Conservation (phyloP, 768 basidiomycete species). For the Leccinellum albellum region DNA sequence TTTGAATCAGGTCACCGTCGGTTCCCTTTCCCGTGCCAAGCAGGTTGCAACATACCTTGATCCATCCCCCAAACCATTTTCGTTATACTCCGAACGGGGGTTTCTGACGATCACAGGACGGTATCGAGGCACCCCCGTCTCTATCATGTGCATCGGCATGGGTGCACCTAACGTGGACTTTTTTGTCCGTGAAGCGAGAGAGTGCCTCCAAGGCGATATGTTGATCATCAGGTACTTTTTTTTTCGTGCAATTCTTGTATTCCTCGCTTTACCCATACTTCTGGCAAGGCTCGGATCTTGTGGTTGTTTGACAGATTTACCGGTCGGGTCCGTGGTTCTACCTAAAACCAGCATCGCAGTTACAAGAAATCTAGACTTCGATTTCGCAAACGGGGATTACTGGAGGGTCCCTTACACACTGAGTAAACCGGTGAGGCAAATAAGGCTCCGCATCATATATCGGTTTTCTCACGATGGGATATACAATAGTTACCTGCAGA, state of each 20-base stretch:
- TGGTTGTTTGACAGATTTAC: constrained; percentile 62
- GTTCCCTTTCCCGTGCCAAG: constrained; percentile 63
- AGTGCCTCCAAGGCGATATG: constrained; percentile 64
- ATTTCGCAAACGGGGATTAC: constrained; percentile 50
- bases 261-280: background rate
- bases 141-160: constrained; percentile 81
- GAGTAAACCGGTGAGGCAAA: constrained; percentile 53
- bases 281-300: constrained; percentile 71
- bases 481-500: constrained; percentile 56
- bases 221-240: constrained; percentile 43
- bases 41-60: constrained; percentile 60
- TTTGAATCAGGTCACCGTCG: constrained; percentile 61
- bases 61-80: constrained; percentile 54
- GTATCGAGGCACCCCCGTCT: constrained; percentile 60
- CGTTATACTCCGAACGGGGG: constrained; percentile 66
- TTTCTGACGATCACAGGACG: constrained; percentile 71
- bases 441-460: background rate
- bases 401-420: constrained; percentile 54
- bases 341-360: constrained; percentile 67
- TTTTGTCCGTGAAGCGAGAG: constrained; percentile 76
- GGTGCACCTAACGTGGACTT: constrained; percentile 81
- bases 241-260: background rate
- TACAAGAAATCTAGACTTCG: constrained; percentile 72
- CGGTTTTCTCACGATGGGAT: constrained; percentile 2
- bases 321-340: constrained; percentile 73